These are phyloP conservation scores for Yarrowia sp. DNA, from an alignment of 805 yeast genomes.

Conservation along the genomic window DNA sequence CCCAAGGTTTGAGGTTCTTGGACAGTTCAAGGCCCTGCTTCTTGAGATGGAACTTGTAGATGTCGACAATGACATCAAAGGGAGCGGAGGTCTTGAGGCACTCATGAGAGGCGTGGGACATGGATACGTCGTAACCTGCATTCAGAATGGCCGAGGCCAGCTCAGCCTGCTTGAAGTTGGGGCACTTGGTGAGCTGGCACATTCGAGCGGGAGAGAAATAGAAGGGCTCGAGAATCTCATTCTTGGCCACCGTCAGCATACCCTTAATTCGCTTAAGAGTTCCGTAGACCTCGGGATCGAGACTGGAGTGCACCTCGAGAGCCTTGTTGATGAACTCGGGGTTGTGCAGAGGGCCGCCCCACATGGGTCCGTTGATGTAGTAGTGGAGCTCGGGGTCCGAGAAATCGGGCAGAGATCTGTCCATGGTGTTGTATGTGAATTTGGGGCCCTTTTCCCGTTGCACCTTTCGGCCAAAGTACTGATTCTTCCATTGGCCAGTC, in stretches of 20 bases:
- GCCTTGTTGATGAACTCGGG: conserved; percentile 61
- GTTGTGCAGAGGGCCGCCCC: conserved; percentile 79
- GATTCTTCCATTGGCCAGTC: conserved; percentile 69
- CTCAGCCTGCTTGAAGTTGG: conserved; percentile 73
- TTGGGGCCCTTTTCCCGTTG: conserved; percentile 29
- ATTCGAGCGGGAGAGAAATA: conserved; percentile 78
- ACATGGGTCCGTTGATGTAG: conserved; percentile 95
- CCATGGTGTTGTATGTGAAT: conserved; percentile 59
- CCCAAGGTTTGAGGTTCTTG: conserved; percentile 20
- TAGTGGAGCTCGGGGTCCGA: conserved; percentile 55
- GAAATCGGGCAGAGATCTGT: conserved; percentile 51
- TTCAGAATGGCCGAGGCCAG: conserved; percentile 80
- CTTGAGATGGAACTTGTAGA: conserved; percentile 34
- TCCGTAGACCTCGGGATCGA: conserved; percentile 59
- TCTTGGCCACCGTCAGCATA: conserved; percentile 79
- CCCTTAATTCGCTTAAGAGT: conserved; percentile 85
- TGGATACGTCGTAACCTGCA: conserved; percentile 73
- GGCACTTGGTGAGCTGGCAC: conserved; percentile 71
- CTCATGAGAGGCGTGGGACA: conserved; percentile 85
- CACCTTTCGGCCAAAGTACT: conserved; percentile 64
- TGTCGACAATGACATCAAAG: conserved; percentile 70
- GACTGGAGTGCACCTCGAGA: conserved; percentile 50
- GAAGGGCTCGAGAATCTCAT: conserved; percentile 69
- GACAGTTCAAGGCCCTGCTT: not conserved
- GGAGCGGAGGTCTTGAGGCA: conserved; percentile 89